These are phyloP conservation scores for Hortiboletus campestris DNA, from an alignment of 768 basidiomycete species.

Conservation along the genomic window DNA sequence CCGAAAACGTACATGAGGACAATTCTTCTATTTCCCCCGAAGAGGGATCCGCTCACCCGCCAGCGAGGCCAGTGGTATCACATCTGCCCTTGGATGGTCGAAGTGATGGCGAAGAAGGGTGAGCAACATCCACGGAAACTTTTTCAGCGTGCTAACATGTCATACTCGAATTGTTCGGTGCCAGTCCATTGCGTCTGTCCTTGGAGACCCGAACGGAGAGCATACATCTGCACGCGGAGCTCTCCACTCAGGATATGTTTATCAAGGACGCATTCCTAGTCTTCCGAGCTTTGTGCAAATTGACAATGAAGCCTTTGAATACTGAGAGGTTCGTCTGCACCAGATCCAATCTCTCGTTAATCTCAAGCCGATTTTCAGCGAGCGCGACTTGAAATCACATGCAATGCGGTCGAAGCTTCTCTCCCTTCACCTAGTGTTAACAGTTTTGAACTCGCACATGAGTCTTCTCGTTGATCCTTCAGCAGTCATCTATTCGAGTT, in stretches of 20 bases:
- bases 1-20: constrained; percentile 1
- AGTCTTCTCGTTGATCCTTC: constrained; percentile 82
- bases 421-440: constrained; percentile 90
- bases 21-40: background rate
- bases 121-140: constrained; percentile 4
- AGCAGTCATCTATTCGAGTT: constrained; percentile 90
- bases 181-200: constrained; percentile 25
- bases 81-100: constrained; percentile 2
- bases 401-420: constrained; percentile 96
- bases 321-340: constrained; percentile 71
- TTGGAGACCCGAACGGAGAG: constrained; percentile 18
- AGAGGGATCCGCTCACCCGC: background rate
- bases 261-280: constrained; percentile 98
- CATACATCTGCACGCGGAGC: constrained; percentile 36
- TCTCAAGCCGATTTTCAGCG: constrained; percentile 47
- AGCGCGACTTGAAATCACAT: constrained; percentile 93
- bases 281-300: constrained; percentile 93
- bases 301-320: constrained; percentile 96
- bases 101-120: constrained; percentile 19
- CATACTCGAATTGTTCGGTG: constrained; percentile 12
- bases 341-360: background rate
- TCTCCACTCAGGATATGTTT: constrained; percentile 84
- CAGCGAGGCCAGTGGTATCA: background rate
- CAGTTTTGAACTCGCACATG: constrained; percentile 90
- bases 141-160: constrained; percentile 2